Percentiles rank a stretch among this genome's conserved stretches.
Evolutionary conservation across 129 eudicot species (phyloP).

Genomic region (Flaveria trinervia): DNA sequence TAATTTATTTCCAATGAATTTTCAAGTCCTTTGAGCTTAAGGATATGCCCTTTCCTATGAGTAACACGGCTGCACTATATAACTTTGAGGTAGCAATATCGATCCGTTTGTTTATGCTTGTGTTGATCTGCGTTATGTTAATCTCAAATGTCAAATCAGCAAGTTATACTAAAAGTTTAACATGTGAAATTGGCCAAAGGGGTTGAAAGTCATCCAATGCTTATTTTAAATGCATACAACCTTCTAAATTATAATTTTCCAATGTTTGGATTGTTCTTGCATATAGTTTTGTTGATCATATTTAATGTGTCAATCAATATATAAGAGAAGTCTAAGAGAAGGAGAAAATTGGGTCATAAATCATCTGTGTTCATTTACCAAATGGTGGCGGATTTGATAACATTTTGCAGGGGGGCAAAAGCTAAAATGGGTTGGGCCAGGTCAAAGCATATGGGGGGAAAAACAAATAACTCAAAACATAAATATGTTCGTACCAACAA

Average conservation of each 20-base stretch:
- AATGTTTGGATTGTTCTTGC: neutral
- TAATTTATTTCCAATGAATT: slow-evolving; percentile 29
- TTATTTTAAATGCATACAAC: neutral
- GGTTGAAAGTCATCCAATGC: neutral
- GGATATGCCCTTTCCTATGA: neutral
- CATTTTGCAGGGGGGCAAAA: no score
- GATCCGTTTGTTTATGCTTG: neutral
- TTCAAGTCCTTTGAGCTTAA: slow-evolving; percentile 1
- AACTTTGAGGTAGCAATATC: neutral
- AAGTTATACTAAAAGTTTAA: neutral
- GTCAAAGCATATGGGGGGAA: no score
- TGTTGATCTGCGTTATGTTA: neutral
- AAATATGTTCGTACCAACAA: no score
- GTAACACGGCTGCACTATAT: neutral
- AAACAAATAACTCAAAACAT: no score
- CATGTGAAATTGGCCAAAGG: neutral
- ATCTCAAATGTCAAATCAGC: neutral
- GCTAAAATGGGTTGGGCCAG: no score
- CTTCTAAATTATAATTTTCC: neutral
- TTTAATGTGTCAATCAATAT: neutral
- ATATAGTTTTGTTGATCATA: neutral
- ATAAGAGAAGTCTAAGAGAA: neutral
- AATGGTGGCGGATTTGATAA: no score
- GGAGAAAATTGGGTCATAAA: neutral
- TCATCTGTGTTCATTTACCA: no score